Evolutionary conservation across 129 eudicot genomes (phyloP).

Genomic region (Heracleum sosnowskyi): DNA sequence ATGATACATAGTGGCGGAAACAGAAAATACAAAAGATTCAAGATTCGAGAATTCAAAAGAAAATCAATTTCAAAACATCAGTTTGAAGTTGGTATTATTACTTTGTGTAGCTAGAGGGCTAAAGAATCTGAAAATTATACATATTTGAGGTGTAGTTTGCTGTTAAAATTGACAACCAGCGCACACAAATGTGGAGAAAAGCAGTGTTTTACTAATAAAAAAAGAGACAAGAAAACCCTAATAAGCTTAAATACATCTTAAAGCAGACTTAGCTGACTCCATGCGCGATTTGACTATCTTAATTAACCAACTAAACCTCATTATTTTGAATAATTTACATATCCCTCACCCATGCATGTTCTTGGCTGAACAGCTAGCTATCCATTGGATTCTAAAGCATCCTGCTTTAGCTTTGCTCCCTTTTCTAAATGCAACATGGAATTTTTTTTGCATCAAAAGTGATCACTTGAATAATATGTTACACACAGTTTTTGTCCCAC

Average conservation of each 20-base stretch:
- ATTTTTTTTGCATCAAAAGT: too few relatives aligned
- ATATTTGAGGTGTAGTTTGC: background rate
- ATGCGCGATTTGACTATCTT: background rate
- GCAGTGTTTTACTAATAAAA: background rate
- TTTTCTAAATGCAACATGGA: background rate
- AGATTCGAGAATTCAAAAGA: too few relatives aligned
- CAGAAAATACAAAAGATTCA: too few relatives aligned
- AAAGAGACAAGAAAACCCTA: background rate
- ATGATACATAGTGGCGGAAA: too few relatives aligned
- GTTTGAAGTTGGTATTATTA: too few relatives aligned
- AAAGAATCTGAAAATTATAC: too few relatives aligned
- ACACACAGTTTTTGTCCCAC: too few relatives aligned
- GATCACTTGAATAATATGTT: too few relatives aligned
- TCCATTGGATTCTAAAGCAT: background rate
- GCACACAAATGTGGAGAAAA: constrained; percentile 8
- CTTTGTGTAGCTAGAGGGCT: too few relatives aligned
- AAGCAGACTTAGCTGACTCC: background rate
- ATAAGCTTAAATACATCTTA: background rate
- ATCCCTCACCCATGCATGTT: background rate
- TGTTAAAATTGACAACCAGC: constrained; percentile 5
- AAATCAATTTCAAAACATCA: too few relatives aligned
- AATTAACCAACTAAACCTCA: background rate
- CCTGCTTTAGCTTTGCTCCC: background rate
- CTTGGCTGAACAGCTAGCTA: background rate
- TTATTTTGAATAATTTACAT: background rate